Conservation (phyloP, 306 rosid species). For the Dicorynia guianensis region DNA sequence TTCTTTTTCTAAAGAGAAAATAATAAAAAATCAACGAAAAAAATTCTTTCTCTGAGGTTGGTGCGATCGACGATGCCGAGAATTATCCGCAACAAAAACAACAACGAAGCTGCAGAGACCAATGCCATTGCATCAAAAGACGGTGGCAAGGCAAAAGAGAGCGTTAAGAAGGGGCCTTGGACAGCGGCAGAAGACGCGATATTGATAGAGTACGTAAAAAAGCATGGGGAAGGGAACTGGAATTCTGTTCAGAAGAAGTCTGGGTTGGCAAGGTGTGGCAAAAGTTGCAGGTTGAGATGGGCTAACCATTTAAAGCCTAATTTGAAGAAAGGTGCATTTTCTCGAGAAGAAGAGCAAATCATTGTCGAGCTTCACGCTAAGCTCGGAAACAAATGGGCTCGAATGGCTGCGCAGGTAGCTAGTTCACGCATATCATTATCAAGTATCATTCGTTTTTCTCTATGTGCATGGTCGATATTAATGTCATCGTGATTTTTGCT, state of each 20-base stretch:
- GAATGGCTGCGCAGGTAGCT: constrained; percentile 81
- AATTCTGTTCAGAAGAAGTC: constrained; percentile 73
- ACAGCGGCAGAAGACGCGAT: constrained; percentile 68
- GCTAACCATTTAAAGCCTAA: constrained; percentile 87
- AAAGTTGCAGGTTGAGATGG: constrained; percentile 93
- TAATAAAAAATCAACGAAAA: not conserved
- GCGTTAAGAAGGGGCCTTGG: constrained; percentile 86
- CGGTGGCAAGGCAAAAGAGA: constrained; percentile 10
- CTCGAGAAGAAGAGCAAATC: constrained; percentile 61
- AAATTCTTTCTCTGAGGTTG: not conserved
- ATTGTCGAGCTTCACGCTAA: constrained; percentile 80
- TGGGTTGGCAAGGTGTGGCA: constrained; percentile 72
- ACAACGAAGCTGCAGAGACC: constrained; percentile 9
- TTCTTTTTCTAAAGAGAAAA: not conserved
- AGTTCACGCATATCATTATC: not conserved
- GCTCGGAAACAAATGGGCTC: constrained; percentile 91
- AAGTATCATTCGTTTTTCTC: not conserved
- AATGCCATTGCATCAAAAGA: constrained; percentile 5
- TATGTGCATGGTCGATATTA: not conserved
- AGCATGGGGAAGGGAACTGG: constrained; percentile 90
- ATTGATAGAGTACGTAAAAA: constrained; percentile 68
- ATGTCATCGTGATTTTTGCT: not conserved
- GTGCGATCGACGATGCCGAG: constrained; percentile 32
- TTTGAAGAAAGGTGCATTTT: constrained; percentile 75
- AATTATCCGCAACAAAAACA: constrained; percentile 14